Base-by-base conservation (phyloP, 139 green algal species). In the Cymbomonas tetramitiformis region DNA sequence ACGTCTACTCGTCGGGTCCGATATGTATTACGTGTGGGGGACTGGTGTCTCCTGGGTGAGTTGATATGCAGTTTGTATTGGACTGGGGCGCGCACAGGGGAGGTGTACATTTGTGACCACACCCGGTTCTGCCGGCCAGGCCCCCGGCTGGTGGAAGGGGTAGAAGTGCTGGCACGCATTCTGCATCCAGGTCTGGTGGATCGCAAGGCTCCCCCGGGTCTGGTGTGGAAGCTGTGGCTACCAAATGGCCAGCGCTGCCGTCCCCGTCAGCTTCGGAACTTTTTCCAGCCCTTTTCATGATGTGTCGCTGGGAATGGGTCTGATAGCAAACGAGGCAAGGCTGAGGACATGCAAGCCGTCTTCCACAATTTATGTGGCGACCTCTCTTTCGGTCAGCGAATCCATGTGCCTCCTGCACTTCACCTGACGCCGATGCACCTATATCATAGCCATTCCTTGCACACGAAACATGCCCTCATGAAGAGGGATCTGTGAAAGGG, bases 51-150 rank as follows among this genome's bases (percentile, higher is more conserved):
- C 38, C 29, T 69, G 19, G 61, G 40, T 15, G 49, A 26, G 8
- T 67, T 80, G 60, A 79, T 82, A 0, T 86, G 86, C 30, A 96
- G 85, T 76, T 95, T 87, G 87, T 56, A 54, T 4, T 57, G 96
- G 54, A 85, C 88, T 10, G 86, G 86, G 1, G 86, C 94, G 34
- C 69, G 68, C 15, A 31, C 38, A 8, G 77, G 82, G 8, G 50
- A 63, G 30, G 82, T 96, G 10, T 96, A 77, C 53, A 65, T 91
- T 6, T 60, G 74, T 9, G 72, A 94, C 12, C 47, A 69, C 0
- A 51, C 61, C 9, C 63, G 84, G 21, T 71, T 89, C 41, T 64
- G 52, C 7, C 65, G 77, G 1, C 53, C 80, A 1, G 88, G 88
- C 0, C 84, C 84, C 4, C 58, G 82, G 51, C 61, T 93, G 68